phyloP scores from a whole-genome alignment of 2,329 filamentous ascomycete genomes.

The Zarea fungicola region DNA sequence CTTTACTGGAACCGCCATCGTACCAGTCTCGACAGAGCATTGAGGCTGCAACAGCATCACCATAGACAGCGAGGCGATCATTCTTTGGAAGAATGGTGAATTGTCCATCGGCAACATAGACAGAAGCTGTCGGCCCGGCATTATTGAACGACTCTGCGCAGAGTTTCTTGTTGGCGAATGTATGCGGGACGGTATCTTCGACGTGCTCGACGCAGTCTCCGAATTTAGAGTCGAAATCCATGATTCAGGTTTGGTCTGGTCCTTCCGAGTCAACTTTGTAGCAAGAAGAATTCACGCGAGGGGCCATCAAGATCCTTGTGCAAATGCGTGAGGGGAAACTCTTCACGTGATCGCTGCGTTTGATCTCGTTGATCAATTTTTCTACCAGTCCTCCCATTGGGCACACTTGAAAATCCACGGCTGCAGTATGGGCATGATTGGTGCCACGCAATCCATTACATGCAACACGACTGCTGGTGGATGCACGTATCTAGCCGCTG shows the following conservation, averaged over 20 bases:
- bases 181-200: not conserved
- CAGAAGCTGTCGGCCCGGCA: not conserved
- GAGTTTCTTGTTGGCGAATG: not conserved
- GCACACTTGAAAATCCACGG: no score
- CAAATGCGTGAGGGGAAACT: no score
- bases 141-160: not conserved
- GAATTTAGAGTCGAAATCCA: not conserved
- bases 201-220: not conserved
- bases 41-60: not conserved
- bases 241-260: not conserved
- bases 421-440: no score
- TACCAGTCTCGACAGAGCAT: not conserved
- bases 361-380: no score
- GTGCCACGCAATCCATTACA: no score
- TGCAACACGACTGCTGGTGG: no score
- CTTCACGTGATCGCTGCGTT: no score
- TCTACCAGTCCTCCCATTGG: no score
- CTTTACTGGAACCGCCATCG: not conserved
- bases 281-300: no score
- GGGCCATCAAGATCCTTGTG: not conserved
- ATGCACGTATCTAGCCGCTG: no score
- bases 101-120: not conserved
- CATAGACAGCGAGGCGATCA: slow-evolving; percentile 2
- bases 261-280: not conserved
- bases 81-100: not conserved